phyloP scores from a whole-genome alignment of 169 alveolate genomes.

The Besnoitia besnoiti region DNA sequence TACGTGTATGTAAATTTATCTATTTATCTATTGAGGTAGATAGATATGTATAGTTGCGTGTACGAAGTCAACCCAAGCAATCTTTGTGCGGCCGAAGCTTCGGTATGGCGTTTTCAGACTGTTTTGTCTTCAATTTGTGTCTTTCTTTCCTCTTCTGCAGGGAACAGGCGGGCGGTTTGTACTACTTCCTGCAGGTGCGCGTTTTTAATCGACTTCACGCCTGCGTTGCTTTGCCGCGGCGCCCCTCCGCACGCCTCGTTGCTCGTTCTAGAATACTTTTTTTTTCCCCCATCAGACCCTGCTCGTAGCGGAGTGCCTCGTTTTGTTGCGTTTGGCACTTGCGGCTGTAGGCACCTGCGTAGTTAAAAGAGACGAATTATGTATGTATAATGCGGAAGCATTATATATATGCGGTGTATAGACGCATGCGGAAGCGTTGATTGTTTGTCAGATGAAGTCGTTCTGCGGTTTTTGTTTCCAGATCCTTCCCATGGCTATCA shows the following conservation, averaged over 20 bases:
- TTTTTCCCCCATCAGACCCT: background rate
- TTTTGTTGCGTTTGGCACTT: too few species aligned
- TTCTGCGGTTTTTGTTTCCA: background rate
- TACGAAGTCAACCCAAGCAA: too few species aligned
- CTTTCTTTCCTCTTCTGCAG: background rate
- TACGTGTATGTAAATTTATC: background rate
- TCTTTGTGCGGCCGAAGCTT: too few species aligned
- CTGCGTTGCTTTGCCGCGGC: background rate
- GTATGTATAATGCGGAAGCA: too few species aligned
- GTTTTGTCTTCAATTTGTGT: background rate
- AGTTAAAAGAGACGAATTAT: too few species aligned
- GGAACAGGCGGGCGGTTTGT: background rate
- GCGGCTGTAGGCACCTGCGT: too few species aligned
- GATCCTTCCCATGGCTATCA: conserved; percentile 33
- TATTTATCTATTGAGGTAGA: background rate
- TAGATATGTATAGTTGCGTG: background rate
- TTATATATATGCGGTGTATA: background rate
- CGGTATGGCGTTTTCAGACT: background rate
- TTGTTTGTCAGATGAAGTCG: too few species aligned
- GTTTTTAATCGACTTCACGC: too few species aligned
- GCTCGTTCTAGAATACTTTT: background rate
- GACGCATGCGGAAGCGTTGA: too few species aligned
- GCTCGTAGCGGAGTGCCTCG: too few species aligned
- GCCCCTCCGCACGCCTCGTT: background rate
- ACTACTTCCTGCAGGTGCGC: background rate